phyloP scores from a whole-genome alignment of 2,329 filamentous ascomycete species.

The Ophiostoma quercus region DNA sequence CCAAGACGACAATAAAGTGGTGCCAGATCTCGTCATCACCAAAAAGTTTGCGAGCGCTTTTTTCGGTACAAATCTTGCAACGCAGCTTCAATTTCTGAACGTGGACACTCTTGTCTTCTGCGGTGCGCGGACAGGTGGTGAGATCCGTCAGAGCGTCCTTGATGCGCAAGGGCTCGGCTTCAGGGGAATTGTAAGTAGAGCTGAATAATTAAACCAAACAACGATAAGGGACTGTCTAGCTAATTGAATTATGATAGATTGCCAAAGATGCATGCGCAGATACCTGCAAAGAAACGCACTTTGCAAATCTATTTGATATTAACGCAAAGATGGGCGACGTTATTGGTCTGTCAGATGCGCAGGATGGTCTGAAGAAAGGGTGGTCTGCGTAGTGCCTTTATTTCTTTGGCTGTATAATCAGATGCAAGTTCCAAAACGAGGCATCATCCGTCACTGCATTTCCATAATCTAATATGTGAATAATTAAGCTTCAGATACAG shows the following conservation, averaged over 20 bases:
- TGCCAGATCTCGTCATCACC: conserved; percentile 35
- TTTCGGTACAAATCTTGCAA: conserved; percentile 43
- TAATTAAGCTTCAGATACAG: too few relatives aligned
- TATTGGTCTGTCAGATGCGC: conserved; percentile 9
- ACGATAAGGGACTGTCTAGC: background rate
- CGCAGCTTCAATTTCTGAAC: conserved; percentile 36
- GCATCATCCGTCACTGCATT: too few relatives aligned
- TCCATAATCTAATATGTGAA: too few relatives aligned
- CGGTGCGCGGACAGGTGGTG: conserved; percentile 45
- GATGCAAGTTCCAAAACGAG: too few relatives aligned
- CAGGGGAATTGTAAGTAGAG: conserved; percentile 39
- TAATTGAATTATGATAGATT: conserved; percentile 6
- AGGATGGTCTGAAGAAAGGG: background rate
- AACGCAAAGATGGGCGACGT: conserved; percentile 21
- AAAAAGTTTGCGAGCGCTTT: conserved; percentile 44
- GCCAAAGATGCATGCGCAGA: conserved; percentile 17
- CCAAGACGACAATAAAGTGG: background rate
- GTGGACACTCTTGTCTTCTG: conserved; percentile 44
- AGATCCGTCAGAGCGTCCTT: conserved; percentile 41
- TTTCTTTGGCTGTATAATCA: background rate
- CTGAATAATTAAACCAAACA: background rate
- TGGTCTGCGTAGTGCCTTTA: conserved; percentile 1
- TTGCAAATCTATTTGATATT: conserved; percentile 21
- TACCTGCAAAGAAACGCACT: conserved; percentile 22
- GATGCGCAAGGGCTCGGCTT: conserved; percentile 43